These are phyloP conservation scores for Epichloe festucae DNA, from an alignment of 2,329 filamentous ascomycete genomes.

Conservation along the genomic window DNA sequence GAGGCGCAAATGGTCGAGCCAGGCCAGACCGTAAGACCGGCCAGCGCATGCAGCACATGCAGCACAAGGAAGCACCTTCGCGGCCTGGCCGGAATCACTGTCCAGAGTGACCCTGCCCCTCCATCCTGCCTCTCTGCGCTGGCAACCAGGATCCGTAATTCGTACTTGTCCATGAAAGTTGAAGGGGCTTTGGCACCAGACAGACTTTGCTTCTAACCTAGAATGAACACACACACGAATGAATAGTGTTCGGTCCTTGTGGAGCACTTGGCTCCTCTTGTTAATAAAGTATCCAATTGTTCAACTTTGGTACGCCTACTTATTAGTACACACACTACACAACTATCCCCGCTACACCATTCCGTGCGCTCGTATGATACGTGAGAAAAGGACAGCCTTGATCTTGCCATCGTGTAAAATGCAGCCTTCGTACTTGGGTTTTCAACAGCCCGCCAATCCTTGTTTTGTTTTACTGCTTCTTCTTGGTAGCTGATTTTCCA, in stretches of 20 bases:
- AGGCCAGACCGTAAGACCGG: neutral
- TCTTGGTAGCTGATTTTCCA: slow-evolving; percentile 20
- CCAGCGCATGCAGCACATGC: no score
- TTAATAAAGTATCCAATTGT: neutral
- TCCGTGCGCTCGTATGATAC: neutral
- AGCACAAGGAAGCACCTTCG: neutral
- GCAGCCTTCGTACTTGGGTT: neutral
- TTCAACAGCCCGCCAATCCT: neutral
- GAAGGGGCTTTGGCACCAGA: no score
- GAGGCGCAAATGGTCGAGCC: no score
- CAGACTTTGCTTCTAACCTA: no score
- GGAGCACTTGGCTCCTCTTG: neutral
- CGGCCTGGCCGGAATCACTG: slow-evolving; percentile 3
- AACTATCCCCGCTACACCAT: neutral
- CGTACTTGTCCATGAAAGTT: no score
- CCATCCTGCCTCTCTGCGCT: no score
- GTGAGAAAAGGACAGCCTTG: neutral
- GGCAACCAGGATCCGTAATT: no score
- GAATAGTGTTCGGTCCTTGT: neutral
- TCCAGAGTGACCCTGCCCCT: neutral
- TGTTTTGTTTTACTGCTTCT: slow-evolving; percentile 19
- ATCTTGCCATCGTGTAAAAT: neutral
- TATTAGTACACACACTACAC: neutral
- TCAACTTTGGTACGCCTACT: neutral
- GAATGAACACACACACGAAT: no score